Conservation (phyloP, 106 monocot genomes). For the Acanthochlamys bracteata region DNA sequence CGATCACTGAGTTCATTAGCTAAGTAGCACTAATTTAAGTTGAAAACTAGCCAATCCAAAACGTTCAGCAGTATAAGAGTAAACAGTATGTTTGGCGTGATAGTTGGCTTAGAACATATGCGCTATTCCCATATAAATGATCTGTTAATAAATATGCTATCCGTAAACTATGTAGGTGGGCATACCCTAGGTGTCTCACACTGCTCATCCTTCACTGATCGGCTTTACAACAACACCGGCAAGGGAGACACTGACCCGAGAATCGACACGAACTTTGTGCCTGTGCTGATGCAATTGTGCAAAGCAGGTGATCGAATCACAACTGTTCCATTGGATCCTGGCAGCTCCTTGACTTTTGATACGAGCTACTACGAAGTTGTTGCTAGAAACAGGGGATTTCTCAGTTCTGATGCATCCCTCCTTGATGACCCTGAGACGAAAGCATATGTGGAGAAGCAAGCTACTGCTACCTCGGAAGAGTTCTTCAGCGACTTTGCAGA, state of each 20-base stretch:
- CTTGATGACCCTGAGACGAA: conserved; percentile 19
- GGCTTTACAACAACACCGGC: conserved; percentile 7
- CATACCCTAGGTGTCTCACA: conserved; percentile 8
- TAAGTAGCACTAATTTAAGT: no score
- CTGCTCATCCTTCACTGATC: conserved; percentile 2
- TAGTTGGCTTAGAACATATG: no score
- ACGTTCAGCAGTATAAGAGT: no score
- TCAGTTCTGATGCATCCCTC: conserved; percentile 37
- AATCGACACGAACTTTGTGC: conserved; percentile 7
- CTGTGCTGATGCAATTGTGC: conserved; percentile 6
- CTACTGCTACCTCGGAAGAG: conserved; percentile 3
- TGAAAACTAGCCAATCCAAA: no score
- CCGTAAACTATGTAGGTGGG: conserved; percentile 1
- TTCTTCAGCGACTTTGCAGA: conserved; percentile 30
- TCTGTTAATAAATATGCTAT: no score
- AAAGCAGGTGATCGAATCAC: conserved; percentile 10
- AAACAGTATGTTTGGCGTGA: no score
- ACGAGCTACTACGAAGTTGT: conserved; percentile 42
- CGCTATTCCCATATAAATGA: no score
- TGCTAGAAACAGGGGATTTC: conserved; percentile 24
- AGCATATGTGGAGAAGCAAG: conserved; percentile 17
- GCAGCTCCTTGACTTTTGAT: conserved; percentile 54
- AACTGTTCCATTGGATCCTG: conserved; percentile 51
- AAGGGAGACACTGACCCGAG: conserved; percentile 6
- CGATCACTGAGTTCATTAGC: no score